A percentile compares a stretch with the other conserved stretches of the same genome.
phyloP scores from a whole-genome alignment of 208 protist genomes.

The Trypanosomatidae sp. region DNA sequence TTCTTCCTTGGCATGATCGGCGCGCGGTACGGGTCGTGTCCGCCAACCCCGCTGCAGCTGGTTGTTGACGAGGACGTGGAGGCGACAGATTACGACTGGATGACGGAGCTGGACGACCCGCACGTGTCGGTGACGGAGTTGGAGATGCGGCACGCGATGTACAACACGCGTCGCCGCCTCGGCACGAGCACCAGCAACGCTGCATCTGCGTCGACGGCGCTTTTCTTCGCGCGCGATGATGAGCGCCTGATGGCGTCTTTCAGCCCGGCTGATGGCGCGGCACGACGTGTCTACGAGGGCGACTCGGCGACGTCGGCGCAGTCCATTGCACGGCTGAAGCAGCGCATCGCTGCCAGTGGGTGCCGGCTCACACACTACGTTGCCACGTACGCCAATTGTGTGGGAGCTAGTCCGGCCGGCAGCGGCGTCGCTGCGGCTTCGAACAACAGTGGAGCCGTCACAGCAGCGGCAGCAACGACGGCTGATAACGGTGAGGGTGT shows the following conservation, averaged over 20 bases:
- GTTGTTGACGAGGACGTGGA: constrained; percentile 75
- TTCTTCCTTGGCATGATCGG: constrained; percentile 95
- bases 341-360: constrained; percentile 28
- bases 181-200: too few species aligned
- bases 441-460: too few species aligned
- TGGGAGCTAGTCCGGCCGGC: neutral
- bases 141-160: constrained; percentile 92
- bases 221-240: constrained; percentile 88
- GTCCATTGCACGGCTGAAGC: constrained; percentile 40
- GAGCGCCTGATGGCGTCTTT: constrained; percentile 40
- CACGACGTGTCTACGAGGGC: constrained; percentile 44
- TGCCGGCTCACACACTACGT: constrained; percentile 44
- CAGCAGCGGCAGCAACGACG: too few species aligned
- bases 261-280: constrained; percentile 18
- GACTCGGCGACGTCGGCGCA: constrained; percentile 40
- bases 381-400: constrained; percentile 30
- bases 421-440: too few species aligned
- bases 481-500: too few species aligned
- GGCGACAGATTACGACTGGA: constrained; percentile 66
- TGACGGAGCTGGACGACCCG: constrained; percentile 34
- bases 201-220: constrained; percentile 21
- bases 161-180: constrained; percentile 46
- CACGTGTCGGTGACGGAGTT: constrained; percentile 94
- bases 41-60: constrained; percentile 63
- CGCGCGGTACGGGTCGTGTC: constrained; percentile 82